Base-by-base conservation (phyloP, 495 filamentous ascomycete genomes). In the Penicillium ochrochloron region DNA sequence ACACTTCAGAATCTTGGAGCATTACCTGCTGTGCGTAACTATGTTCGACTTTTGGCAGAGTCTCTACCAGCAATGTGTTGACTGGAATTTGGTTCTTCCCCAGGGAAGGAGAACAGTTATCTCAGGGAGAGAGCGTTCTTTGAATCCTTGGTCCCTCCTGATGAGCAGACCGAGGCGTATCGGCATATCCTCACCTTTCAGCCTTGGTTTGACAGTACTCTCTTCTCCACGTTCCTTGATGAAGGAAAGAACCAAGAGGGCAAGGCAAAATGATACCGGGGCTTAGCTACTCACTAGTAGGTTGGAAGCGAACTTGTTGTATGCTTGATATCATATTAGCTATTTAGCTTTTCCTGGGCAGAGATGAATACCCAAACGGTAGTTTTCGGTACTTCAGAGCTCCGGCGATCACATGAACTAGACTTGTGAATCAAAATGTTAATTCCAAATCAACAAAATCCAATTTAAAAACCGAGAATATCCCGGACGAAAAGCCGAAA, bases 21-120 rank as follows among this genome's bases (percentile, higher is more conserved):
- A 0, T 54, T 14, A 10, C 10, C 25, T 34, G 51, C 17, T 10
- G 27, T 54, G 5, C 51, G 33, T 9, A 34, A 54, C 8, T 33
- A 54, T 33, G 12, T 54, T 17, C 51, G 12, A 19, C 51, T 17
- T 17, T 2, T 54, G 51, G 23, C 14, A 54, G 9, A 29, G 15
- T 23, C 31, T 54, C 15, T 33, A 54, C 31, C 51, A 54, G 21
- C 51, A 54, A 15, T 54, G 27, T 34, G 51, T 54, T 7, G 51
- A 54, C 27, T 54, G 27, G 51, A 54, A 54, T 27, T 19, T 17
- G 27, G 51, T 33, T 54, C 27, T 31, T 10, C 25, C 25, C 17
- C 50, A 53, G 7, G 50, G 25, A n/a, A 11, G 21, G 46, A 51
- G 21, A 51, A 51, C 12, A 27, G 9, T 5, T 51, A 21, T 17